Evolutionary conservation across 371 early-diverging fungal genomes (phyloP), one percentile per base, ranked within the genome.

Genomic region (Circinella minor): DNA sequence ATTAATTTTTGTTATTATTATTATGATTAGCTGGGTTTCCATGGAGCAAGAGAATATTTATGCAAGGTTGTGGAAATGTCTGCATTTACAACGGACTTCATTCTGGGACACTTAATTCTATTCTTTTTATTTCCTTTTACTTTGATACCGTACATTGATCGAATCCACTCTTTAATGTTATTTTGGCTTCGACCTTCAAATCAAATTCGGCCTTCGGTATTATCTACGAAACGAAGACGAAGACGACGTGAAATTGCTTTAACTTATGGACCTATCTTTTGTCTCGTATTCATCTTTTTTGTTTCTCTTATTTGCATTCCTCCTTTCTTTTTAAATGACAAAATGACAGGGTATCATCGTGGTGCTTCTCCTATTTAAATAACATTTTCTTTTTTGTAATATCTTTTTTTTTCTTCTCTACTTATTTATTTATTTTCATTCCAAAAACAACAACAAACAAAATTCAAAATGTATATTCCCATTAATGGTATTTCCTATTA

Each of bases 61-160:
- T 93, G 94, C 83, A 96, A 96, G 81, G 87, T 92, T 54, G 89
- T 94, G 39, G 96, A 96, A 80, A 89, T 93, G 89, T 90, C 92
- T 0, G 80, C 92, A 65, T 96, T 96, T 77, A 85, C 94, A 0
- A 88, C 89, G 15, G 95, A 95, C 69, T 93, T 94, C 74, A 81
- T 93, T 20, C 76, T 91, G 61, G 92, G 92, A 3, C 94, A 94
- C 87, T 67, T 91, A 79, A 88, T 95, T 17, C 73, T 94, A 43
- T 92, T 94, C 75, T 81, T 88, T 46, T 72, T 94, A 62, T 88
- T 86, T 39, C 86, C 92, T 17, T 82, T 94, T 67, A 89, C 89
- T 27, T 73, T 92, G 46, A 86, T 94, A 36, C 94, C 93, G 4
- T 89, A 84, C 73, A 79, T 92, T 20, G 94, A 94, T 76, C 88